phyloP scores from a whole-genome alignment of 1,139 yeast genomes.

The Sugiyamaella paludigena region DNA sequence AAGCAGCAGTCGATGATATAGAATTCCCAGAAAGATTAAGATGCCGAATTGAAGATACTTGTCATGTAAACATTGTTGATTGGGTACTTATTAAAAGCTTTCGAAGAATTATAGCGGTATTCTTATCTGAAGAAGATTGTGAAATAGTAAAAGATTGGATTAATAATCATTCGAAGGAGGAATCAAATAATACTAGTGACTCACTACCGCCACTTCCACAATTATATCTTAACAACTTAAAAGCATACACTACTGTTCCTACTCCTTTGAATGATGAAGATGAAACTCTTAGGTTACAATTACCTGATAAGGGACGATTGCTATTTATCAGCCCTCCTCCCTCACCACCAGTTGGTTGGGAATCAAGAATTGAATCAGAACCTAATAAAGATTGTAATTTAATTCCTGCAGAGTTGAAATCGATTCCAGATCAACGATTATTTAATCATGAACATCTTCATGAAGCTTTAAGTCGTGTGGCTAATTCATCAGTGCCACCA shows the following conservation, averaged over 20 bases:
- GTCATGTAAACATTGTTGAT: conserved; percentile 25
- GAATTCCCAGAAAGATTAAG: neutral
- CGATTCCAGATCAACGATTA: conserved; percentile 20
- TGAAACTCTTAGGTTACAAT: conserved; percentile 30
- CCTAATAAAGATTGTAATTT: conserved; percentile 36
- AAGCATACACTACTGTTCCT: conserved; percentile 9
- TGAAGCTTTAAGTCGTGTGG: conserved; percentile 6
- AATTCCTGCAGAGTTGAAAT: conserved; percentile 22
- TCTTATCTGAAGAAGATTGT: conserved; percentile 31
- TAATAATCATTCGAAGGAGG: conserved; percentile 3
- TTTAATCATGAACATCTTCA: conserved; percentile 4
- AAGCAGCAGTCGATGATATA: conserved; percentile 4
- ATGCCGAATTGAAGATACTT: neutral
- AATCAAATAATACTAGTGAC: neutral
- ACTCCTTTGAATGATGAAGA: conserved; percentile 6
- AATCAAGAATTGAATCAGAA: conserved; percentile 36
- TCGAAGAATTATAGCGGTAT: conserved; percentile 39
- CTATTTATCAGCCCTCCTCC: conserved; percentile 47
- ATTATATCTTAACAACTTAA: too few species aligned
- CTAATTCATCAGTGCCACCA: neutral
- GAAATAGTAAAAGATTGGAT: conserved; percentile 27
- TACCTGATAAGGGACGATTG: conserved; percentile 42
- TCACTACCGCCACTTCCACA: conserved; percentile 5
- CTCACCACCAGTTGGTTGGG: conserved; percentile 46
- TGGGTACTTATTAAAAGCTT: conserved; percentile 40